phyloP scores from a whole-genome alignment of 179 eudicot species.

The Camellia oleifera region DNA sequence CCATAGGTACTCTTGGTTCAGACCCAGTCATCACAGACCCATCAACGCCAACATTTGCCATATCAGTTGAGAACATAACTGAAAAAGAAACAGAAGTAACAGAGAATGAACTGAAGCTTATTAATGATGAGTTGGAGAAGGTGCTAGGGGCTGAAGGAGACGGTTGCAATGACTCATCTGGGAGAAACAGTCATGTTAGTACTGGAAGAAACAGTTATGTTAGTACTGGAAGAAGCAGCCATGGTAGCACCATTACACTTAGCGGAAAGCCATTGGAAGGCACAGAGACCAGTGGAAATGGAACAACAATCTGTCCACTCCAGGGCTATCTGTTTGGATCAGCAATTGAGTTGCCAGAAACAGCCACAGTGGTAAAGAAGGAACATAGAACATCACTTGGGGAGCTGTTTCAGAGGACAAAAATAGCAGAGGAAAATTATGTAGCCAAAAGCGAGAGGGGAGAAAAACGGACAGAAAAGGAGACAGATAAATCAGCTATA shows the following conservation, averaged over 20 bases:
- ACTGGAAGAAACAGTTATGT: neutral
- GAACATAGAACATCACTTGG: slow-evolving; percentile 71
- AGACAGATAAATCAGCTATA: slow-evolving; percentile 53
- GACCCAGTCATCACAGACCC: slow-evolving; percentile 47
- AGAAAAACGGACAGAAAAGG: slow-evolving; percentile 55
- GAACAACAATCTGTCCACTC: slow-evolving; percentile 54
- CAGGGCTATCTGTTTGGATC: slow-evolving; percentile 80
- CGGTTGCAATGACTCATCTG: slow-evolving; percentile 53
- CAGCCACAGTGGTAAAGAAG: slow-evolving; percentile 38
- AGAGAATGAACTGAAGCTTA: slow-evolving; percentile 64
- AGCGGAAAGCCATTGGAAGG: slow-evolving; percentile 56
- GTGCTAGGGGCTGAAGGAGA: slow-evolving; percentile 63
- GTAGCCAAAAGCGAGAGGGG: slow-evolving; percentile 38
- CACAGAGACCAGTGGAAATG: slow-evolving; percentile 38
- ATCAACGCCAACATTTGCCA: slow-evolving; percentile 73
- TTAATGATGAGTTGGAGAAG: slow-evolving; percentile 80
- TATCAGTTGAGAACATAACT: slow-evolving; percentile 59
- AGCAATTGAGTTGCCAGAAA: slow-evolving; percentile 61
- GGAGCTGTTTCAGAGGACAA: slow-evolving; percentile 82
- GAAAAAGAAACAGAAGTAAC: slow-evolving; percentile 71
- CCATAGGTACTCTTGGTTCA: slow-evolving; percentile 82
- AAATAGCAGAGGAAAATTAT: slow-evolving; percentile 48
- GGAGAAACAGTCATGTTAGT: slow-evolving; percentile 68
- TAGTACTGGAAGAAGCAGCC: slow-evolving; percentile 21
- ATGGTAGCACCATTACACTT: slow-evolving; percentile 43